Conservation (phyloP, 768 basidiomycete species). For the Amanita molliuscula region DNA sequence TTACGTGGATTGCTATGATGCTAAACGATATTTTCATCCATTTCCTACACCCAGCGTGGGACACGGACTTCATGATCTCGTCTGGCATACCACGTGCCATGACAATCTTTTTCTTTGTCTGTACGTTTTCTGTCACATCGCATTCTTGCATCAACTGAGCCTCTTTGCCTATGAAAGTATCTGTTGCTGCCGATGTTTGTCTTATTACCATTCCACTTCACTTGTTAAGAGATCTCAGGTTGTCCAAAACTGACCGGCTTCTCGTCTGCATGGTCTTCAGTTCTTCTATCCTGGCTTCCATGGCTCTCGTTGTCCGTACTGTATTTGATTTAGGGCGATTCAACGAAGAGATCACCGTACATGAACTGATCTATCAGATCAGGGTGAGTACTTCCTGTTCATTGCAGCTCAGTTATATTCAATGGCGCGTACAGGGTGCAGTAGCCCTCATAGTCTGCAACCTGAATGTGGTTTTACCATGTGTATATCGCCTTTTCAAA, state of each 20-base stretch:
- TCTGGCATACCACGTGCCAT: conserved; percentile 6
- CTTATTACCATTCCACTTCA: conserved; percentile 16
- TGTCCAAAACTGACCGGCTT: conserved; percentile 12
- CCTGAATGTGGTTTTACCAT: conserved; percentile 12
- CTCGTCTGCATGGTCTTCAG: conserved; percentile 18
- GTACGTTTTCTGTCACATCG: conserved; percentile 7
- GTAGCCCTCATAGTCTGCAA: conserved; percentile 15
- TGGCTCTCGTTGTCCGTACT: conserved; percentile 13
- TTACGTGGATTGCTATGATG: conserved; percentile 6
- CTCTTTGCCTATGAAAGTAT: neutral
- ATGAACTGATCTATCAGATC: conserved; percentile 9
- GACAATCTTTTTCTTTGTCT: conserved; percentile 8
- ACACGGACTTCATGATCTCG: conserved; percentile 6
- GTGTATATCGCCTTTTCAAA: conserved; percentile 3
- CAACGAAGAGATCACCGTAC: conserved; percentile 4
- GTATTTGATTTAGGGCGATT: conserved; percentile 11
- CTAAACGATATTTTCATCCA: conserved; percentile 10
- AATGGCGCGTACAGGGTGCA: conserved; percentile 8
- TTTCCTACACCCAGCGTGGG: conserved; percentile 7
- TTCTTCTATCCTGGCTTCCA: conserved; percentile 13
- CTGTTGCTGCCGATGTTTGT: conserved; percentile 11
- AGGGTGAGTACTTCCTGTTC: conserved; percentile 10
- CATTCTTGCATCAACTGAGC: neutral
- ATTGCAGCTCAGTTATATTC: neutral
- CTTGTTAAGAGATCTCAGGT: conserved; percentile 15